phyloP scores from a whole-genome alignment of 2,329 filamentous ascomycete species.

The Beauveria varroae region DNA sequence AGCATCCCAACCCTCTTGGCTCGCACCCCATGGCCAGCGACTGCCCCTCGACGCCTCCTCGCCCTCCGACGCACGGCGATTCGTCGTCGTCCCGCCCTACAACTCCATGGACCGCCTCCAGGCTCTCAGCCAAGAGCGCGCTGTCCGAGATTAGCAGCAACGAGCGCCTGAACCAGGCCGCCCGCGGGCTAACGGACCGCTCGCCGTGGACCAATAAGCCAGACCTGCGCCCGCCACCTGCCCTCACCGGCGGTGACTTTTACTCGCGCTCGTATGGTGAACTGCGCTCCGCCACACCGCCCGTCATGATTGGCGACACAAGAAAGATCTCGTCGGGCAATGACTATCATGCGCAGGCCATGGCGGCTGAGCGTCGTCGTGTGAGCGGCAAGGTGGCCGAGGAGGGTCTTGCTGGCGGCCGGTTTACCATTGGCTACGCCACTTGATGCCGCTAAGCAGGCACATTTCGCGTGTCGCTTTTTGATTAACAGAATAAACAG shows the following conservation, averaged over 20 bases:
- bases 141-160: conserved; percentile 41
- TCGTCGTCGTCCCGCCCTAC: not conserved
- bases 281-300: conserved; percentile 45
- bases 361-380: conserved; percentile 42
- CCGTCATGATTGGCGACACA: conserved; percentile 40
- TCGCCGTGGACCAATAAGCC: conserved; percentile 23
- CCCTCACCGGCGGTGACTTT: conserved; percentile 45
- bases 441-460: not conserved
- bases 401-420: conserved; percentile 49
- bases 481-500: not conserved
- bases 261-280: conserved; percentile 53
- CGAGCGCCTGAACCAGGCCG: conserved; percentile 33
- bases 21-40: conserved; percentile 34
- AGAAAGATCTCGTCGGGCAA: conserved; percentile 54
- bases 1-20: conserved; percentile 46
- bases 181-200: conserved; percentile 34
- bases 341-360: conserved; percentile 37
- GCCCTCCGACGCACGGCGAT: not conserved
- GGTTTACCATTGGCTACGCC: conserved; percentile 10
- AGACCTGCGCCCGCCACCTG: conserved; percentile 27
- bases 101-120: conserved; percentile 13
- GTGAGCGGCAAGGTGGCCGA: conserved; percentile 69
- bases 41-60: not conserved
- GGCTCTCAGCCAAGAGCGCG: conserved; percentile 19
- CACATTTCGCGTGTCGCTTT: not conserved